Evolutionary conservation across 2,329 filamentous ascomycete genomes (phyloP).

Genomic region (Beauveria sp.): DNA sequence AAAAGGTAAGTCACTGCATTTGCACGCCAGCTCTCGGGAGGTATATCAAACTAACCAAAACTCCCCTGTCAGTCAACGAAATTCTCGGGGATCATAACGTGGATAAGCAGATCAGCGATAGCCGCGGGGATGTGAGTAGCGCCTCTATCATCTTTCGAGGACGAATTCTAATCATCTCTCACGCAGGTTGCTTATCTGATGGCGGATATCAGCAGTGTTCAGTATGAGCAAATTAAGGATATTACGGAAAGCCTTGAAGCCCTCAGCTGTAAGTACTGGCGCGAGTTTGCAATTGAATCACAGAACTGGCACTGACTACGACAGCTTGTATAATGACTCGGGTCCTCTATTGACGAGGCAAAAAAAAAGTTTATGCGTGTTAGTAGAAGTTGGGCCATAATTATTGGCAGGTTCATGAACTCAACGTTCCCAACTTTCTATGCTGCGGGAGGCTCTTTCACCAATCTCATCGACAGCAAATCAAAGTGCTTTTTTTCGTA

Average conservation of each 20-base stretch:
- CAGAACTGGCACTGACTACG: background rate
- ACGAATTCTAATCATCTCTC: conserved; percentile 5
- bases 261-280: conserved; percentile 58
- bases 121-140: conserved; percentile 67
- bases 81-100: conserved; percentile 94
- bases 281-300: background rate
- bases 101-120: conserved; percentile 97
- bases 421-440: conserved; percentile 4
- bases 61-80: conserved; percentile 63
- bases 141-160: background rate
- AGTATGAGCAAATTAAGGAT: conserved; percentile 72
- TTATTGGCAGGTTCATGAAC: background rate
- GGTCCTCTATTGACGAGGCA: conserved; percentile 34
- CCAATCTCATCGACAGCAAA: background rate
- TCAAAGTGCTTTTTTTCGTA: background rate
- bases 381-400: background rate
- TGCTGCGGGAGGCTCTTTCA: background rate
- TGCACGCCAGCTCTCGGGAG: background rate
- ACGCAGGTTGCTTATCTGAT: conserved; percentile 80
- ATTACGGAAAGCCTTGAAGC: conserved; percentile 77
- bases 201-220: conserved; percentile 91
- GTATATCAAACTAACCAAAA: background rate
- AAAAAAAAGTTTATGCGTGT: background rate
- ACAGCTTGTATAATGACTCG: conserved; percentile 39
- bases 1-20: conserved; percentile 47